Percentiles rank a stretch among this genome's conserved stretches.
These are phyloP conservation scores for Phanerodontia chrysosporium DNA, from an alignment of 768 basidiomycete genomes.

Conservation along the genomic window DNA sequence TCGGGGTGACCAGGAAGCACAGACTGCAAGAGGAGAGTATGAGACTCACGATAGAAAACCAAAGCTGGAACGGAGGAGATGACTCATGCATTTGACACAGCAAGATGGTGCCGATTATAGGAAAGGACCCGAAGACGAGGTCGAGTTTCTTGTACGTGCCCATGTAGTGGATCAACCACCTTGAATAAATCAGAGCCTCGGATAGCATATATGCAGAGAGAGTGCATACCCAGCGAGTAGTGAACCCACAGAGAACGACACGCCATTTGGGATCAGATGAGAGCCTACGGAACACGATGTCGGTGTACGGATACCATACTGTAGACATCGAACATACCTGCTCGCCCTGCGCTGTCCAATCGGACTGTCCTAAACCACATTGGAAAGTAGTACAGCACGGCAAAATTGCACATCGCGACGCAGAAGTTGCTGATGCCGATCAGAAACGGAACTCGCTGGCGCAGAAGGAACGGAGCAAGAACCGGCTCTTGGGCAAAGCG, in stretches of 20 bases:
- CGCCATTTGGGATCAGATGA: slow-evolving; percentile 59
- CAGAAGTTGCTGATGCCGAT: slow-evolving; percentile 71
- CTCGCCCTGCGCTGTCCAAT: slow-evolving; percentile 59
- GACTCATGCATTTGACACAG: slow-evolving; percentile 46
- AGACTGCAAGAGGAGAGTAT: background rate
- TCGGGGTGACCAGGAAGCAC: background rate
- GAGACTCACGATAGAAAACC: slow-evolving; percentile 55
- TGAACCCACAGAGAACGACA: slow-evolving; percentile 57
- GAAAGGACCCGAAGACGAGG: slow-evolving; percentile 57
- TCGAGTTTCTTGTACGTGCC: slow-evolving; percentile 61
- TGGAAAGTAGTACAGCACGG: slow-evolving; percentile 75
- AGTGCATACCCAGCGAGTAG: slow-evolving; percentile 54
- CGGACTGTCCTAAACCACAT: slow-evolving; percentile 82
- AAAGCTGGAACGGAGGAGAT: slow-evolving; percentile 45
- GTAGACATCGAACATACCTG: slow-evolving; percentile 37
- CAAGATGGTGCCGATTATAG: slow-evolving; percentile 51
- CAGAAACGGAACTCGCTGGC: slow-evolving; percentile 64
- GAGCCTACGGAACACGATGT: slow-evolving; percentile 35
- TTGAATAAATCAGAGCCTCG: slow-evolving; percentile 7
- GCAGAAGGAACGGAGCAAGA: slow-evolving; percentile 61
- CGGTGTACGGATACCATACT: too few species aligned
- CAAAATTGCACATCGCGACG: slow-evolving; percentile 70
- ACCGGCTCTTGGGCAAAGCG: slow-evolving; percentile 66
- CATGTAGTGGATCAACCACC: slow-evolving; percentile 59
- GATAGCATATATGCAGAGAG: too few species aligned